phyloP scores from a whole-genome alignment of 2,329 filamentous ascomycete genomes.

The Malbranchea cinnamomea region DNA sequence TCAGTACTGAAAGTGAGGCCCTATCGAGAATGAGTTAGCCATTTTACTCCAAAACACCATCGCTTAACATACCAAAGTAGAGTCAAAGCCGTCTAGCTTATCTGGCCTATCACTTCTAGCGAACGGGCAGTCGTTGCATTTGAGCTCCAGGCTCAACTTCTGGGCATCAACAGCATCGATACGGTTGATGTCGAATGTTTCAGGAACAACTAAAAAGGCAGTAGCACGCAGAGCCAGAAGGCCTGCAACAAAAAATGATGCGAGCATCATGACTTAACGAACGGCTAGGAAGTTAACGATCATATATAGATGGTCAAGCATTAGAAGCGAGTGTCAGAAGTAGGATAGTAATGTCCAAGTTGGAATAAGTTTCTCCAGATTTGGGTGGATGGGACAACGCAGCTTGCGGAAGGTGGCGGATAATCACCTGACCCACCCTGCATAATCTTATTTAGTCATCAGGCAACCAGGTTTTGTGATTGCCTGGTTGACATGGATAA shows the following conservation, averaged over 20 bases:
- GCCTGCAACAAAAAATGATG: conserved; percentile 21
- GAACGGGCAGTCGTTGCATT: conserved; percentile 27
- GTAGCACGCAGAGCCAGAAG: conserved; percentile 21
- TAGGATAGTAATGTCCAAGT: too few species aligned
- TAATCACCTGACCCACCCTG: too few species aligned
- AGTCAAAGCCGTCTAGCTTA: conserved; percentile 18
- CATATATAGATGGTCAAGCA: background rate
- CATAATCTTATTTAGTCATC: too few species aligned
- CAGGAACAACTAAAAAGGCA: conserved; percentile 25
- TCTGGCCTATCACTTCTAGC: conserved; percentile 17
- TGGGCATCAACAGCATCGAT: conserved; percentile 10
- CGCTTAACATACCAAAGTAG: conserved; percentile 20
- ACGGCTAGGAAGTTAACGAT: conserved; percentile 2
- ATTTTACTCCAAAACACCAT: background rate
- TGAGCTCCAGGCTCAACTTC: conserved; percentile 17
- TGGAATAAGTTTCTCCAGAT: too few species aligned
- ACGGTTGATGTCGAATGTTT: background rate
- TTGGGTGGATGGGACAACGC: too few species aligned
- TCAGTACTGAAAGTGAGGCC: conserved; percentile 23
- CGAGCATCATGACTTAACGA: conserved; percentile 23
- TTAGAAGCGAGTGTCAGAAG: background rate
- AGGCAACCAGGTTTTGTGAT: too few species aligned
- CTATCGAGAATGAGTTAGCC: conserved; percentile 12
- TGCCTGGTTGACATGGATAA: too few species aligned
- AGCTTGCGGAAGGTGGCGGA: too few species aligned